phyloP scores from a whole-genome alignment of 2,329 filamentous ascomycete species.

The Fonsecaea nubica region DNA sequence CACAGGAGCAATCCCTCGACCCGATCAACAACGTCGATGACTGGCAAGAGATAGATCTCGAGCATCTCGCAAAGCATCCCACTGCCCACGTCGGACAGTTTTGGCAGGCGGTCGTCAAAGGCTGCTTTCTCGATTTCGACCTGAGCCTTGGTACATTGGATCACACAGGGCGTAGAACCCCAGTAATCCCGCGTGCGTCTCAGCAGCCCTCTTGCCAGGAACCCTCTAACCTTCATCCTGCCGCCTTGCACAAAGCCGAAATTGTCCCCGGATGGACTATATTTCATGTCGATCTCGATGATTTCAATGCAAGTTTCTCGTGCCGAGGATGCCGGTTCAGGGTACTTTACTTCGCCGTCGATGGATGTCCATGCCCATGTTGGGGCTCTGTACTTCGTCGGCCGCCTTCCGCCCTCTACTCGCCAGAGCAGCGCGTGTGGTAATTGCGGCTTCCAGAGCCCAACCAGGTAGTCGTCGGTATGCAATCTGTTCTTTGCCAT shows the following conservation, averaged over 20 bases:
- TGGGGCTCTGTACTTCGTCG: slow-evolving; percentile 38
- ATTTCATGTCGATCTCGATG: slow-evolving; percentile 34
- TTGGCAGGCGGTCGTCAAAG: slow-evolving; percentile 40
- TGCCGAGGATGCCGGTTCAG: slow-evolving; percentile 32
- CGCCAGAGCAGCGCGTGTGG: slow-evolving; percentile 40
- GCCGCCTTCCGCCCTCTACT: slow-evolving; percentile 34
- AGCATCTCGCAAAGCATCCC: slow-evolving; percentile 38
- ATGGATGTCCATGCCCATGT: slow-evolving; percentile 41
- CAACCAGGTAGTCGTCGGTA: slow-evolving; percentile 38
- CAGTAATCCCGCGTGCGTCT: slow-evolving; percentile 40
- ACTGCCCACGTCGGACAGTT: slow-evolving; percentile 33
- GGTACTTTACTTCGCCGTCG: slow-evolving; percentile 39
- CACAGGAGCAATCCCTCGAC: slow-evolving; percentile 40
- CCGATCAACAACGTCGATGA: slow-evolving; percentile 39
- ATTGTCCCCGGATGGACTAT: slow-evolving; percentile 31
- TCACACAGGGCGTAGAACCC: slow-evolving; percentile 37
- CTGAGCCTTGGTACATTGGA: slow-evolving; percentile 35
- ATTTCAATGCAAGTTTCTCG: slow-evolving; percentile 40
- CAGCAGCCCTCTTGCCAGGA: slow-evolving; percentile 39
- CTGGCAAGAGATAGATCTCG: slow-evolving; percentile 39
- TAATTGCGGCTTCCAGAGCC: slow-evolving; percentile 38
- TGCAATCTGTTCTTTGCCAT: slow-evolving; percentile 36
- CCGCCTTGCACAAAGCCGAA: slow-evolving; percentile 36
- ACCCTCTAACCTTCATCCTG: slow-evolving; percentile 38
- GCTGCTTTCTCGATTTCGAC: slow-evolving; percentile 37